Percentiles rank a stretch among this genome's conserved stretches.
Conservation (phyloP, 2,329 filamentous ascomycete species). For the Geosmithia morbida region DNA sequence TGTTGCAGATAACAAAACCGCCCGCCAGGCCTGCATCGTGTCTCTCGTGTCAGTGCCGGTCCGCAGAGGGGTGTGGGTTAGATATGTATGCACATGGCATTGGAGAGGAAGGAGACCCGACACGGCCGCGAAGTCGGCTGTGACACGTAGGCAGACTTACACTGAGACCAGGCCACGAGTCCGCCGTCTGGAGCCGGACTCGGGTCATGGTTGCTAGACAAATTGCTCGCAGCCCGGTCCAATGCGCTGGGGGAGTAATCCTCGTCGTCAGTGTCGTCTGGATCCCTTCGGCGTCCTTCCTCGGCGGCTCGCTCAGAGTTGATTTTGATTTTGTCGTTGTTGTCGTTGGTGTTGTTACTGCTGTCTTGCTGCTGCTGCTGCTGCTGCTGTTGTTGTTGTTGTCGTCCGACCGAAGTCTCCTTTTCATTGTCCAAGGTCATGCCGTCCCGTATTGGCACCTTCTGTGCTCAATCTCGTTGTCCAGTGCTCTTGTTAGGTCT, state of each 20-base stretch:
- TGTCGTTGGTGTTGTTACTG: background rate
- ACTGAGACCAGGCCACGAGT: conserved; percentile 27
- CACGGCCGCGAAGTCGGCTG: too few species aligned
- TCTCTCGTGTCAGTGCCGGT: too few species aligned
- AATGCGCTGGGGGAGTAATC: conserved; percentile 10
- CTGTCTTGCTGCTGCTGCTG: background rate
- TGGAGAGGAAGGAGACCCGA: too few species aligned
- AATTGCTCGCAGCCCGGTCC: conserved; percentile 22
- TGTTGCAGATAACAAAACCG: conserved; percentile 2
- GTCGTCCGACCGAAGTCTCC: background rate
- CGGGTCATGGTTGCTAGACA: conserved; percentile 20
- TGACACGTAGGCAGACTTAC: conserved; percentile 12
- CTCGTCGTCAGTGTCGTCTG: background rate
- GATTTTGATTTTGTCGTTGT: background rate
- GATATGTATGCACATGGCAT: too few species aligned
- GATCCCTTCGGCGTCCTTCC: background rate
- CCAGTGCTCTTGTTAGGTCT: too few species aligned
- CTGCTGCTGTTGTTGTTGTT: background rate
- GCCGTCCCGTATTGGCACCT: background rate
- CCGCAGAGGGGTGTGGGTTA: too few species aligned
- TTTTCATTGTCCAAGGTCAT: background rate
- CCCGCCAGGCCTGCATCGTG: conserved; percentile 1
- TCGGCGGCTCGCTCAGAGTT: background rate
- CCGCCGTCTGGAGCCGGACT: conserved; percentile 38
- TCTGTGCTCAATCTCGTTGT: too few species aligned